Conservation (phyloP, 352 stramenopile genomes). For the Elongisporangium anandrum region DNA sequence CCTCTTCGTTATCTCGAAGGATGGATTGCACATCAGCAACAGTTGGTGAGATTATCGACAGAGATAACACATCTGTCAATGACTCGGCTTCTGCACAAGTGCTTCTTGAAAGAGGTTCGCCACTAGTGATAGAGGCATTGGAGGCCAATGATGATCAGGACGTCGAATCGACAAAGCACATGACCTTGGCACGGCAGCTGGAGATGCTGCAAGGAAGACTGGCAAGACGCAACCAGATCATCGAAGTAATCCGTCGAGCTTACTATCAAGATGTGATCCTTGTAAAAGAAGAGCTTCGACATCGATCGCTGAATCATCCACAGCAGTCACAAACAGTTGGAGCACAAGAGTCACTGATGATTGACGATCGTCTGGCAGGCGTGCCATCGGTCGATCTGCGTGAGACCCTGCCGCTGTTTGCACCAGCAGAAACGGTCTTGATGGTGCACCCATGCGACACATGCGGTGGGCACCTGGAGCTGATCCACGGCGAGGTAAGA, state of each 20-base stretch:
- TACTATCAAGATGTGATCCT: conserved; percentile 83
- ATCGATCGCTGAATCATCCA: conserved; percentile 9
- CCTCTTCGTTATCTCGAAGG: too few relatives aligned
- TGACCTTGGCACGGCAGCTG: conserved; percentile 36
- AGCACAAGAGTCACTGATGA: neutral
- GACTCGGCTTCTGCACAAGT: too few relatives aligned
- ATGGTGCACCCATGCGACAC: conserved; percentile 68
- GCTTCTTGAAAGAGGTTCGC: neutral
- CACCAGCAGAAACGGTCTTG: conserved; percentile 65
- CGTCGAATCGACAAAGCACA: conserved; percentile 26
- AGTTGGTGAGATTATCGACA: too few relatives aligned
- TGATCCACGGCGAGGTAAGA: conserved; percentile 71
- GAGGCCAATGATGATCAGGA: conserved; percentile 23
- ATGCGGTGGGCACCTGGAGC: conserved; percentile 68
- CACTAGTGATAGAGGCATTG: conserved; percentile 1
- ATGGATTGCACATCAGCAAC: too few relatives aligned
- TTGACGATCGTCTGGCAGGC: conserved; percentile 40
- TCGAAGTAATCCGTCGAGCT: conserved; percentile 66
- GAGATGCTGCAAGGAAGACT: conserved; percentile 70
- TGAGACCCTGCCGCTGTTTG: conserved; percentile 65
- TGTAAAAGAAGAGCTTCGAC: conserved; percentile 76
- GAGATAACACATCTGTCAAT: too few relatives aligned
- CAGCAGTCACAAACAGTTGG: conserved; percentile 1
- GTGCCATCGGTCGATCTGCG: conserved; percentile 73
- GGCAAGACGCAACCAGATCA: conserved; percentile 61